Base-by-base conservation (phyloP, 2,329 filamentous ascomycete species). In the Teratosphaeria viscida region DNA sequence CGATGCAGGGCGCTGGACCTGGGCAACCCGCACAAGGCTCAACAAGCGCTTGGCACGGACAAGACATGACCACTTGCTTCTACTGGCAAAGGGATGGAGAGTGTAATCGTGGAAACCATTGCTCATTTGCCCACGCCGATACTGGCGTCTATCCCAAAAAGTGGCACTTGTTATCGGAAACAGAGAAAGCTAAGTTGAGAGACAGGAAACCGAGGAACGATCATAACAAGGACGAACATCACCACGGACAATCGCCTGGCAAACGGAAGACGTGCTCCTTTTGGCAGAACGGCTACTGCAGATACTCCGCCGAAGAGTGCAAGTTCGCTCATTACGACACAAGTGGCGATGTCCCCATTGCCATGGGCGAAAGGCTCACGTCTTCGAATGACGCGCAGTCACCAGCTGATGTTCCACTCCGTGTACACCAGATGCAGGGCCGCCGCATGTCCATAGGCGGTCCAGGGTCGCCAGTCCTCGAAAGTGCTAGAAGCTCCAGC, bases 281-380 rank as follows among this genome's bases (percentile, higher is more conserved):
- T 12, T 67, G 63, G 43, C 43, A 49, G 16, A 19, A 49, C 6
- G 64, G 58, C 10, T 7, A 26, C 16, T 67, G 66, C 60, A 59
- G 37, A 8, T 63, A 54, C 10, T 27, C 59, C 11, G 64, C 62
- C 6, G 52, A 58, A 32, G 54, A 49, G 4, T 71, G 68, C 52
- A 57, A 54, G 11, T 71, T 61, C 49, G 65, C 68, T 23, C 68
- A 71, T 53, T 53, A 52, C 27, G 47, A 67, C 43, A 67, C 63
- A 14, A 63, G 64, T 5, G 11, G 60, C 1, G 4, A 39, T 12
- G 37, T 39, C 37, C 16, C 37, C 16, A 39, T 16, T 39, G 37
- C 37, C 37, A 39, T 16, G 10, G 16, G 37, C 37, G 37, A 39
- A 16, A 3, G 37, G 16, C 37, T 39, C 11, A 23, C 43, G 4